Base-by-base conservation (phyloP, 805 yeast genomes). In the Scheffersomyces lignosus region DNA sequence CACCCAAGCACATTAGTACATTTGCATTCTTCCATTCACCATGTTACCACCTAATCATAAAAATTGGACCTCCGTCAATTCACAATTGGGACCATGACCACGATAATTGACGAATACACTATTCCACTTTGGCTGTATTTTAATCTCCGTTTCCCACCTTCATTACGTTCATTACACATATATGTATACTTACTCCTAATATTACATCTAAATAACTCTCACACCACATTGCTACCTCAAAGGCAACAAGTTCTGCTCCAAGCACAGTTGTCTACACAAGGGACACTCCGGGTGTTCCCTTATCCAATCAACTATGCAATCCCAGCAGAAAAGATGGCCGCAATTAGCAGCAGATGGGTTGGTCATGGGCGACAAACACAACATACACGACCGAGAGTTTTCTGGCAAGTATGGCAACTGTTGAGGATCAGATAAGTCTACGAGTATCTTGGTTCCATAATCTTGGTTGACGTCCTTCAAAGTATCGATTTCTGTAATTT, bases 311-410 rank as follows among this genome's bases (percentile, higher is more conserved):
- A 80, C 71, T 4, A 89, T 80, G 57, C 98, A 91, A 5, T 69
- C 71, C 97, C 98, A 91, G 62, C 99, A 91, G 58, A 87, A 91
- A 12, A 87, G 40, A 58, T 91, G 99, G 0, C 98, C 99, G 62
- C 99, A 91, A 4, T 81, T 77, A 0, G 96, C 88, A 42, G 87
- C 78, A 1, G 96, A 70, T 4, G 99, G 98, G 43, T 86, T 78
- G 1, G 64, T 70, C 93, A 91, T 86, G 12, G 75, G 70, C 6
- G 85, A 81, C 16, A 91, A 70, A 56, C 99, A 91, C 15, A 93
- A 70, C 74, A 89, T 83, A 55, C 99, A 91, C 28, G 74, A 71
- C 36, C 97, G 71, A 1, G 95, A 80, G 17, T 64, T 60, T 39
- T 72, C 80, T 0, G 90, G 84, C 7, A 91, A 77, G 53, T 78